These are phyloP conservation scores for Aureobasidium sp. DNA, from an alignment of 2,329 filamentous ascomycete species.

Conservation along the genomic window DNA sequence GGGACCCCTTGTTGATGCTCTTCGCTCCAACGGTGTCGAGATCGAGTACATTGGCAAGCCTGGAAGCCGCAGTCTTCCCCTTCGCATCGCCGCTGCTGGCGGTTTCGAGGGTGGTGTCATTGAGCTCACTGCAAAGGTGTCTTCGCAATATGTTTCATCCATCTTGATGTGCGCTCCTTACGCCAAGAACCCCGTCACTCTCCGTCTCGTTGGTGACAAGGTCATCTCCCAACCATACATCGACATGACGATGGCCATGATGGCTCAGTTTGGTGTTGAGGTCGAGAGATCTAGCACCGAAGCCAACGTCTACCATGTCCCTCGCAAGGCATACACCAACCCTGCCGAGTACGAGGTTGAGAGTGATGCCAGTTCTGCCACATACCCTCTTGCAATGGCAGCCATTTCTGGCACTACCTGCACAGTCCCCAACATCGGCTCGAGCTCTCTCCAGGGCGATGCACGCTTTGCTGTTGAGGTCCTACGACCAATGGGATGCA, in stretches of 20 bases:
- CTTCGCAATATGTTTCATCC: conserved; percentile 98
- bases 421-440: conserved; percentile 93
- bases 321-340: conserved; percentile 73
- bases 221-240: conserved; percentile 97
- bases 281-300: conserved; percentile 71
- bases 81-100: conserved; percentile 72
- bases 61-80: conserved; percentile 73
- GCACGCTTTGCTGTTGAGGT: conserved; percentile 89
- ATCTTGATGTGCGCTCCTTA: conserved; percentile 96
- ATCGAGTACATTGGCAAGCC: conserved; percentile 80
- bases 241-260: conserved; percentile 98
- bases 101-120: conserved; percentile 83
- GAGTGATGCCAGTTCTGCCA: conserved; percentile 95
- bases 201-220: conserved; percentile 89
- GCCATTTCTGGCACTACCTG: conserved; percentile 94
- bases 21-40: conserved; percentile 76
- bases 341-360: conserved; percentile 83
- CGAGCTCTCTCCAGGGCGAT: conserved; percentile 85
- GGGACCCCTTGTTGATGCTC: conserved; percentile 82
- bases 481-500: conserved; percentile 85
- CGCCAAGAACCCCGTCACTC: conserved; percentile 84
- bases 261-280: conserved; percentile 79
- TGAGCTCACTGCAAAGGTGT: conserved; percentile 87
- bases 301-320: conserved; percentile 88
- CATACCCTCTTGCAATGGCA: conserved; percentile 87